These are phyloP conservation scores for Sarcomyxa edulis DNA, from an alignment of 768 basidiomycete genomes.

Conservation along the genomic window DNA sequence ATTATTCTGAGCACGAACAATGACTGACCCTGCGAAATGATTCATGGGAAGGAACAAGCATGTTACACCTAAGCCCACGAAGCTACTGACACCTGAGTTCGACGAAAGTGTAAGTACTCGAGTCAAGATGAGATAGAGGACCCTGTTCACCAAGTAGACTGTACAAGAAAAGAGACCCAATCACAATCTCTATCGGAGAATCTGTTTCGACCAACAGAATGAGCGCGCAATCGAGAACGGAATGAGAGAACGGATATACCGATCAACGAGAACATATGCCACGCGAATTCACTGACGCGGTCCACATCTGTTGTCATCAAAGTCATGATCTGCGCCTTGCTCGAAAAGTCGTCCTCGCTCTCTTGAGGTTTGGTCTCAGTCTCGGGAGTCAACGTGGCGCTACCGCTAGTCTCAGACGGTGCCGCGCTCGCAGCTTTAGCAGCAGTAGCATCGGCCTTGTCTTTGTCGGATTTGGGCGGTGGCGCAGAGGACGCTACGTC, in stretches of 20 bases:
- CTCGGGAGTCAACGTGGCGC: constrained; percentile 1
- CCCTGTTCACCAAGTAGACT: constrained; percentile 55
- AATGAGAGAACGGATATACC: constrained; percentile 30
- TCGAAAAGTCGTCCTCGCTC: constrained; percentile 57
- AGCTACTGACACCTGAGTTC: constrained; percentile 53
- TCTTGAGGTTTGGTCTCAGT: constrained; percentile 26
- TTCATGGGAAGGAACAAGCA: constrained; percentile 73
- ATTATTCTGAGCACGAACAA: constrained; percentile 71
- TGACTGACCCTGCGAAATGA: constrained; percentile 77
- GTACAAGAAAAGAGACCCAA: constrained; percentile 76
- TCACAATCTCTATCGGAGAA: constrained; percentile 70
- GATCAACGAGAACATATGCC: constrained; percentile 72
- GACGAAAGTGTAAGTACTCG: background rate
- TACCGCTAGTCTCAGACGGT: background rate
- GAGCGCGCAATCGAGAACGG: background rate
- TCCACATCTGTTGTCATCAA: constrained; percentile 95
- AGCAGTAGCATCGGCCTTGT: constrained; percentile 11
- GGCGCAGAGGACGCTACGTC: constrained; percentile 67
- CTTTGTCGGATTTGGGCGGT: constrained; percentile 15
- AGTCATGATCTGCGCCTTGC: constrained; percentile 84
- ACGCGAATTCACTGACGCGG: constrained; percentile 79
- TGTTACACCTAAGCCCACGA: constrained; percentile 74
- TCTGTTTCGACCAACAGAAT: constrained; percentile 32
- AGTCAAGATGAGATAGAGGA: constrained; percentile 1
- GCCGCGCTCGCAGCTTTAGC: constrained; percentile 9